Percentiles rank a stretch among this genome's conserved stretches.
These are phyloP conservation scores for Aspergillus ochraceoroseus DNA, from an alignment of 2,329 filamentous ascomycete genomes.

Conservation along the genomic window DNA sequence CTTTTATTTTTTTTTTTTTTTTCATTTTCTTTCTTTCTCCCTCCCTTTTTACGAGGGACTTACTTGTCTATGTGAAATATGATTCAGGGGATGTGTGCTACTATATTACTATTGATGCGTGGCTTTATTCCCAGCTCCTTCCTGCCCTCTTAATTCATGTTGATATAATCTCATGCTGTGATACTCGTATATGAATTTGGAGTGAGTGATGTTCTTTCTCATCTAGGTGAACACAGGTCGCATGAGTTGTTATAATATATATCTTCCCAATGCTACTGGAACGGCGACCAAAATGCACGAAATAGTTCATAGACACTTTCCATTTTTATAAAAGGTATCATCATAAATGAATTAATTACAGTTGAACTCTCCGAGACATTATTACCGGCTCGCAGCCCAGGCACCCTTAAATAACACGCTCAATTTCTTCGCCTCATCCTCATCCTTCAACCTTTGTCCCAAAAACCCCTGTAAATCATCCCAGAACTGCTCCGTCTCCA, in stretches of 20 bases:
- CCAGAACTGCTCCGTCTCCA: conserved; percentile 78
- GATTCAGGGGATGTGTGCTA: conserved; percentile 11
- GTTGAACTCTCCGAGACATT: no score
- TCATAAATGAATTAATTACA: no score
- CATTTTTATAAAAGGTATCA: conserved; percentile 14
- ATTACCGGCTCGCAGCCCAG: conserved; percentile 46
- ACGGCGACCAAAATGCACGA: no score
- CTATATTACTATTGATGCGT: conserved; percentile 11
- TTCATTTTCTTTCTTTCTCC: conserved; percentile 4
- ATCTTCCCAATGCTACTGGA: no score
- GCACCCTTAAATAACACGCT: conserved; percentile 64
- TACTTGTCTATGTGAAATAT: conserved; percentile 10
- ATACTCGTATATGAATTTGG: no score
- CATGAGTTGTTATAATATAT: no score
- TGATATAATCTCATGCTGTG: conserved; percentile 5
- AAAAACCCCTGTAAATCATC: conserved; percentile 75
- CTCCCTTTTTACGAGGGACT: conserved; percentile 5
- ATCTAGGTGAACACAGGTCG: no score
- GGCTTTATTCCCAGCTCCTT: neutral
- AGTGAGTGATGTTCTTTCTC: no score
- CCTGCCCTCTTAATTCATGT: neutral
- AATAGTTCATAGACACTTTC: no score
- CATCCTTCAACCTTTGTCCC: conserved; percentile 70
- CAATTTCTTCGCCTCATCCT: conserved; percentile 59
- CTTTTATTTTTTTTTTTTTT: conserved; percentile 2